Conservation (phyloP, 768 basidiomycete species). For the Megacollybia marginata region DNA sequence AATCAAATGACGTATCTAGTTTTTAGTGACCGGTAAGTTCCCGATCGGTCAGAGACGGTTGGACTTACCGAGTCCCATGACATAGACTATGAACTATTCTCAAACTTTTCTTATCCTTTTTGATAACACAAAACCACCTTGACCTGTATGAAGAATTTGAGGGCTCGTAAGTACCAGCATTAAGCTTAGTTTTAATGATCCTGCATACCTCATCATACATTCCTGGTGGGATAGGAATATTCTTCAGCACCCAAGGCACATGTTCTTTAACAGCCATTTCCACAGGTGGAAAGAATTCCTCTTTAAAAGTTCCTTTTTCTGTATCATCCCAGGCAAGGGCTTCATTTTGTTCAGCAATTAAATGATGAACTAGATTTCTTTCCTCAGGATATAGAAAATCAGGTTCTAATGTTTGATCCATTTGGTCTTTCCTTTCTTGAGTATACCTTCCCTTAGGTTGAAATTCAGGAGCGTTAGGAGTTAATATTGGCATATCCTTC, state of each 20-base stretch:
- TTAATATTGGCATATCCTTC: conserved; percentile 6
- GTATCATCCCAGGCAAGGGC: conserved; percentile 32
- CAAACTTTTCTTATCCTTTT: conserved; percentile 27
- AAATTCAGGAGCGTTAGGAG: conserved; percentile 8
- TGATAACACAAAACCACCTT: conserved; percentile 28
- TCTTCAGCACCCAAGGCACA: conserved; percentile 21
- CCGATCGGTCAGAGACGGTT: too few relatives aligned
- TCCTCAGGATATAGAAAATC: conserved; percentile 16
- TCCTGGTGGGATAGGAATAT: conserved; percentile 22
- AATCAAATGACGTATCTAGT: too few relatives aligned
- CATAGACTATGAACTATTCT: conserved; percentile 27
- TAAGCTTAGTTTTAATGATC: conserved; percentile 19
- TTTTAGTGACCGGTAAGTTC: too few relatives aligned
- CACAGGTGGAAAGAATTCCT: conserved; percentile 25
- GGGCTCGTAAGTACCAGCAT: conserved; percentile 24
- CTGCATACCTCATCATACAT: conserved; percentile 14
- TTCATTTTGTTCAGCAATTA: conserved; percentile 21
- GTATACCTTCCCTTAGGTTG: conserved; percentile 13
- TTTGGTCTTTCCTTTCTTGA: conserved; percentile 8
- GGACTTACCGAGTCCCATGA: too few relatives aligned
- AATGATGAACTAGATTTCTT: too few relatives aligned
- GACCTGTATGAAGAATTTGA: conserved; percentile 27
- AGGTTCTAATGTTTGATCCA: conserved; percentile 24
- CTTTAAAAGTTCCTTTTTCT: conserved; percentile 24
- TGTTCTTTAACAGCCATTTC: conserved; percentile 27